A percentile compares a stretch with the other conserved stretches of the same genome.
These are phyloP conservation scores for Zopfia rhizophila DNA, from an alignment of 2,329 filamentous ascomycete genomes.

Conservation along the genomic window DNA sequence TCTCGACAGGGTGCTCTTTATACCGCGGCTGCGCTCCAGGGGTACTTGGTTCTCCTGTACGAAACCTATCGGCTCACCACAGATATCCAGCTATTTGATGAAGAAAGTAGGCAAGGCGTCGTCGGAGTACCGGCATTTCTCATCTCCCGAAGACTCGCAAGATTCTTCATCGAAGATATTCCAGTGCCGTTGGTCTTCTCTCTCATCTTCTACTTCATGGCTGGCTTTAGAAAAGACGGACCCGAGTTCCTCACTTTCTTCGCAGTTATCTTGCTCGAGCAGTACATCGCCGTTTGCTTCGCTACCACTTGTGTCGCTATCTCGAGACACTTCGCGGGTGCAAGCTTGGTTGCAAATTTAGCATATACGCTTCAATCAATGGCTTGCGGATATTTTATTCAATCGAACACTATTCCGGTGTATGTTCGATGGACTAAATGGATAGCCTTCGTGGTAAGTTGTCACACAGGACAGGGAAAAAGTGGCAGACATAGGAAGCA, in stretches of 20 bases:
- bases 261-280: conserved; percentile 72
- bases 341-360: conserved; percentile 77
- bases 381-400: conserved; percentile 81
- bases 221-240: conserved; percentile 73
- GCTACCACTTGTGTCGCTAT: conserved; percentile 74
- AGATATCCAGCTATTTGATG: conserved; percentile 80
- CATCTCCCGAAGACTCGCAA: conserved; percentile 74
- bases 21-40: conserved; percentile 75
- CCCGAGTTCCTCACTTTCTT: conserved; percentile 78
- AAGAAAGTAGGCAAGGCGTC: conserved; percentile 77
- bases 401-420: conserved; percentile 76
- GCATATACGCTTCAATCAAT: conserved; percentile 78
- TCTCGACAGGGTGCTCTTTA: conserved; percentile 79
- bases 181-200: conserved; percentile 78
- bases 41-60: conserved; percentile 79
- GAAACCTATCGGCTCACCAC: conserved; percentile 79
- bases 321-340: conserved; percentile 74
- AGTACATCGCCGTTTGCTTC: conserved; percentile 78
- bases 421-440: conserved; percentile 84
- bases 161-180: conserved; percentile 76
- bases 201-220: conserved; percentile 81
- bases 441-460: conserved; percentile 64
- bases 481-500: too few species aligned
- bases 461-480: too few species aligned
- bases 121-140: conserved; percentile 76